Conservation (phyloP, 2,329 filamentous ascomycete genomes). For the Epichloe baconii region DNA sequence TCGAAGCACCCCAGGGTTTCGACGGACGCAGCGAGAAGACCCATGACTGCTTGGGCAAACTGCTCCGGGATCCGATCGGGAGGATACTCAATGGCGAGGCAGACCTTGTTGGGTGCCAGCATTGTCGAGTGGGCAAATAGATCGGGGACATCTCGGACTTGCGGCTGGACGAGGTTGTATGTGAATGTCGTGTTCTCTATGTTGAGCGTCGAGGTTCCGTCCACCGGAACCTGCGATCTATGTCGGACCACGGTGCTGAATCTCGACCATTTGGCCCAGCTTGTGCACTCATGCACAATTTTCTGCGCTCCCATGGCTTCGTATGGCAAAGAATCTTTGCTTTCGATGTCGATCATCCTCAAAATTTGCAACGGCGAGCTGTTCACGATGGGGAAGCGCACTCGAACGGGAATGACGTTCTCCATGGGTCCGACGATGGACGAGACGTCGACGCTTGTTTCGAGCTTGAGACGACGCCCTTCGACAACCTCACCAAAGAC, state of each 20-base stretch:
- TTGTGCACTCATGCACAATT: slow-evolving; percentile 40
- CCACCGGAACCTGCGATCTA: slow-evolving; percentile 16
- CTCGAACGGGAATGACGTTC: slow-evolving; percentile 36
- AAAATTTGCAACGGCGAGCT: slow-evolving; percentile 37
- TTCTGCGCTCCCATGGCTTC: slow-evolving; percentile 38
- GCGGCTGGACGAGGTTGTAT: slow-evolving; percentile 27
- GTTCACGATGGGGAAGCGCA: slow-evolving; percentile 29
- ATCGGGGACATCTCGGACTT: slow-evolving; percentile 29
- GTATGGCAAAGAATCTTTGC: slow-evolving; percentile 31
- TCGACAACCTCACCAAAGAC: slow-evolving; percentile 43
- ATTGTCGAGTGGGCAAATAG: slow-evolving; percentile 31
- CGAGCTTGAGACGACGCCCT: slow-evolving; percentile 30
- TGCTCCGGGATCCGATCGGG: slow-evolving; percentile 27
- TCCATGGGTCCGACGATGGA: slow-evolving; percentile 33
- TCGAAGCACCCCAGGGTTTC: slow-evolving; percentile 32
- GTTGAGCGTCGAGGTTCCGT: slow-evolving; percentile 28
- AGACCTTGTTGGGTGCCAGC: slow-evolving; percentile 22
- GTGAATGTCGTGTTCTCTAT: slow-evolving; percentile 33
- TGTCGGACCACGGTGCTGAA: slow-evolving; percentile 44
- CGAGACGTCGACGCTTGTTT: slow-evolving; percentile 40
- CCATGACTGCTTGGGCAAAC: slow-evolving; percentile 32
- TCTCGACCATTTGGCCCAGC: slow-evolving; percentile 39
- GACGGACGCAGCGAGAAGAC: slow-evolving; percentile 32
- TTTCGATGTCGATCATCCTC: slow-evolving; percentile 34
- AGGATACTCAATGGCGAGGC: slow-evolving; percentile 33